These are phyloP conservation scores for Pseudogymnoascus sp. DNA, from an alignment of 2,329 filamentous ascomycete genomes.

Conservation along the genomic window DNA sequence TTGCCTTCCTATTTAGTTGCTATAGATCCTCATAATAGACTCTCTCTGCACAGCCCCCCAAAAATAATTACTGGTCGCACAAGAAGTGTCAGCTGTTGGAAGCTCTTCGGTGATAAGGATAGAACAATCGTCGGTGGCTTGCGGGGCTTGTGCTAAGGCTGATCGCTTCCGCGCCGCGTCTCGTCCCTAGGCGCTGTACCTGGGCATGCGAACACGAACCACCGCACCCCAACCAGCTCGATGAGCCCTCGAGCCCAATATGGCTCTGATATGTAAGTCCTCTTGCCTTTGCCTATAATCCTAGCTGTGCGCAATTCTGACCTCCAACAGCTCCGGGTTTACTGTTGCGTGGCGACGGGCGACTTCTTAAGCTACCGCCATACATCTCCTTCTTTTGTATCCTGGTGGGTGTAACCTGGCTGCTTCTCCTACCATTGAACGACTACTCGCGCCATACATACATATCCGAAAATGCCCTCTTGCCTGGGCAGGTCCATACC, in stretches of 20 bases:
- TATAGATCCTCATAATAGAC: neutral
- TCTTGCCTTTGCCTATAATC: neutral
- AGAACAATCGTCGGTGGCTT: constrained; percentile 7
- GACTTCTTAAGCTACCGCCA: constrained; percentile 74
- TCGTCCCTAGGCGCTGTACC: neutral
- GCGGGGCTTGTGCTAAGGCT: neutral
- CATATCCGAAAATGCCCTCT: constrained; percentile 92
- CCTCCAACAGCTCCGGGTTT: constrained; percentile 44
- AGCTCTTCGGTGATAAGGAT: neutral
- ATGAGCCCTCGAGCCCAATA: constrained; percentile 8
- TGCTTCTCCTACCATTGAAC: constrained; percentile 81
- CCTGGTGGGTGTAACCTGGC: constrained; percentile 77
- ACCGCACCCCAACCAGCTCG: neutral
- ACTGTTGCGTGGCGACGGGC: constrained; percentile 69
- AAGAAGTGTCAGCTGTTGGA: neutral
- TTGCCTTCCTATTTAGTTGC: neutral
- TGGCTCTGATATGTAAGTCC: constrained; percentile 14
- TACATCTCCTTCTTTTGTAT: constrained; percentile 83
- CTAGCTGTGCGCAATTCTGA: constrained; percentile 5
- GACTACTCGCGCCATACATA: constrained; percentile 89
- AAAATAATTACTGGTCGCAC: neutral
- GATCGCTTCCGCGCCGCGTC: neutral
- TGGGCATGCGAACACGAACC: neutral
- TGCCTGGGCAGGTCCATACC: constrained; percentile 93
- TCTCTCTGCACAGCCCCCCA: neutral